Percentiles rank a stretch among this genome's conserved stretches.
Evolutionary conservation across 768 basidiomycete species (phyloP).

Genomic region (Tulasnella calospora): DNA sequence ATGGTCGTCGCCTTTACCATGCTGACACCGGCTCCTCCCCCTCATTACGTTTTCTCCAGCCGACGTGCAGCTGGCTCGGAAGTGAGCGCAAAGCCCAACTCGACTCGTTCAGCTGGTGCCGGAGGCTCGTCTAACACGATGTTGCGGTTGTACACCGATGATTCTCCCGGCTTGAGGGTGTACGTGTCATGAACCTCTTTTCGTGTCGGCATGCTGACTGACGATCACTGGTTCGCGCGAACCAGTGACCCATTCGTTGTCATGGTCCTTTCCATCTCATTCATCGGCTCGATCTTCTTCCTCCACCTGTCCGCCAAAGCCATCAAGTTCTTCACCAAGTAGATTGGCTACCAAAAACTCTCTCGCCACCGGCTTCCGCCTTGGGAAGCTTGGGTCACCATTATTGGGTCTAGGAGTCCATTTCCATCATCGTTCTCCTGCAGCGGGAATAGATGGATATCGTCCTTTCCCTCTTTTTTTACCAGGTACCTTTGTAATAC

Average conservation of each 20-base stretch:
- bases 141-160: constrained; percentile 98
- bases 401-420: neutral
- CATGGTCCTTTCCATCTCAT: constrained; percentile 88
- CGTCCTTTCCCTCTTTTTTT: neutral
- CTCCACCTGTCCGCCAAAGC: constrained; percentile 95
- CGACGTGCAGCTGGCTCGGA: constrained; percentile 67
- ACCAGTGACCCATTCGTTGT: constrained; percentile 92
- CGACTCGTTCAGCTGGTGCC: constrained; percentile 83
- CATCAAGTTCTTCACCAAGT: constrained; percentile 86
- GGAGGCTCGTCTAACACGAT: constrained; percentile 97
- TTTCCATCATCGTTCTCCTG: neutral
- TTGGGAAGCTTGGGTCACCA: neutral
- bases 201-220: constrained; percentile 17
- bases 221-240: neutral
- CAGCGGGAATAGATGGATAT: neutral
- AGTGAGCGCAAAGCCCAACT: constrained; percentile 63
- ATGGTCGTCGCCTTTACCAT: neutral
- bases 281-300: constrained; percentile 98
- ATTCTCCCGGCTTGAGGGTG: constrained; percentile 96
- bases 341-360: constrained; percentile 20
- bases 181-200: constrained; percentile 45
- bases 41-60: constrained; percentile 38
- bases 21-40: neutral
- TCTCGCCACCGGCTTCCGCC: neutral
- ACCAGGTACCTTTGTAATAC: constrained; percentile 2